These are phyloP conservation scores for Phlyctochytrium planicorne DNA, from an alignment of 192 early-diverging fungal genomes.

Conservation along the genomic window DNA sequence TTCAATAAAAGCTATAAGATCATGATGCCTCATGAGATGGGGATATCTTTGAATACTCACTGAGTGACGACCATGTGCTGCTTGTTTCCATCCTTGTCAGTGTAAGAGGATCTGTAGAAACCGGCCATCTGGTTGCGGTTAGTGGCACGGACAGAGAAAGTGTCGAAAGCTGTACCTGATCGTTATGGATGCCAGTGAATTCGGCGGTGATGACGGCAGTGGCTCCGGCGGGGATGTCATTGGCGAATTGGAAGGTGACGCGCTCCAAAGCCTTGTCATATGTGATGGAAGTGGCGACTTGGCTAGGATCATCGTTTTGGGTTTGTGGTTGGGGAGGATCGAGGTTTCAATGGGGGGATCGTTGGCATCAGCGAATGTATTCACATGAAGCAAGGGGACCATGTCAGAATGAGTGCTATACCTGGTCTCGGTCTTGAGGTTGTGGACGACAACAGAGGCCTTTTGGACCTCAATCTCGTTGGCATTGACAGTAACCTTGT, in stretches of 20 bases:
- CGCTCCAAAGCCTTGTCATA: slow-evolving; percentile 41
- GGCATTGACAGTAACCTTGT: slow-evolving; percentile 40
- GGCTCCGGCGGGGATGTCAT: slow-evolving; percentile 43
- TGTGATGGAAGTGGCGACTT: slow-evolving; percentile 43
- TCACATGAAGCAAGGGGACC: not conserved
- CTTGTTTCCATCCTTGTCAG: slow-evolving; percentile 48
- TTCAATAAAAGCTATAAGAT: slow-evolving; percentile 10
- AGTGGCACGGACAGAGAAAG: slow-evolving; percentile 61
- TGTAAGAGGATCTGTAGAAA: slow-evolving; percentile 86
- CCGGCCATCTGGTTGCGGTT: slow-evolving; percentile 89
- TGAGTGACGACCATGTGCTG: slow-evolving; percentile 33
- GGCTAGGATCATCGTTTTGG: slow-evolving; percentile 34
- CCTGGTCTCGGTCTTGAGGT: slow-evolving; percentile 37
- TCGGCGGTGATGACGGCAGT: slow-evolving; percentile 41
- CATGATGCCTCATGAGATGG: slow-evolving; percentile 8
- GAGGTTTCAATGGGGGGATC: not conserved
- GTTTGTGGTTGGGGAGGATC: slow-evolving; percentile 26
- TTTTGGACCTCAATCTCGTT: slow-evolving; percentile 38
- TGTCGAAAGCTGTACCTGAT: not conserved
- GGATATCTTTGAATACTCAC: slow-evolving; percentile 6
- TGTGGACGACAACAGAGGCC: slow-evolving; percentile 27
- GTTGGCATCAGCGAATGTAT: not conserved
- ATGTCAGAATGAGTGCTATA: slow-evolving; percentile 1
- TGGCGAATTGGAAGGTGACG: slow-evolving; percentile 48
- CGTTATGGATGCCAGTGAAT: slow-evolving; percentile 57